These are phyloP conservation scores for Penicillium brevicompactum DNA, from an alignment of 2,329 filamentous ascomycete genomes.

Conservation along the genomic window DNA sequence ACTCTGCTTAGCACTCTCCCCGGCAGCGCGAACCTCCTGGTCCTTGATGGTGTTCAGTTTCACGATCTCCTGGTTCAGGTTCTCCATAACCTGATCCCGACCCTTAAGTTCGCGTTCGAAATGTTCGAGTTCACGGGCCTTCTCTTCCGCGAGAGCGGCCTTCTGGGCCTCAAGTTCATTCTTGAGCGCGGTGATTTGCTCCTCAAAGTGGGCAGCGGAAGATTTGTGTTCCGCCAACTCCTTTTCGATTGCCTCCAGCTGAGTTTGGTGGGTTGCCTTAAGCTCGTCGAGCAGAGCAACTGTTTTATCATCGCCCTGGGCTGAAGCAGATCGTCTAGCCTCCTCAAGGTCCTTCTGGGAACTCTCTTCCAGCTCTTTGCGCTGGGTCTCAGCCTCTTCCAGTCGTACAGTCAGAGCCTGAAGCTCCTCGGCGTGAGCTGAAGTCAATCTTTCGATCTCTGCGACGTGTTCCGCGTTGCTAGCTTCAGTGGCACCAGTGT, in stretches of 20 bases:
- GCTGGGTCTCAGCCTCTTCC: constrained; percentile 39
- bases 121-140: constrained; percentile 33
- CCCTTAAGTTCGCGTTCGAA: constrained; percentile 38
- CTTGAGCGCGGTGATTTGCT: constrained; percentile 34
- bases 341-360: constrained; percentile 42
- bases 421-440: constrained; percentile 36
- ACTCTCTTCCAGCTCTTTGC: constrained; percentile 40
- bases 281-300: constrained; percentile 40
- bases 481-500: constrained; percentile 25
- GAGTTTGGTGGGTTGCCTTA: constrained; percentile 38
- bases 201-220: constrained; percentile 29
- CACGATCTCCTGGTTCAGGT: constrained; percentile 41
- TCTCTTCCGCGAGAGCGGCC: constrained; percentile 33
- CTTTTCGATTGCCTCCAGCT: constrained; percentile 38
- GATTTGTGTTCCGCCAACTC: constrained; percentile 38
- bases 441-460: constrained; percentile 36
- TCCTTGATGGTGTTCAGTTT: constrained; percentile 39
- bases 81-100: constrained; percentile 41
- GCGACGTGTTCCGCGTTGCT: constrained; percentile 34
- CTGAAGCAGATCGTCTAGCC: constrained; percentile 38
- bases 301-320: constrained; percentile 39
- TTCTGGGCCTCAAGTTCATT: constrained; percentile 36
- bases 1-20: constrained; percentile 34
- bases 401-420: constrained; percentile 35
- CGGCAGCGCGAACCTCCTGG: constrained; percentile 36